These are phyloP conservation scores for Globisporangium irregulare DNA, from an alignment of 352 stramenopile genomes.

Conservation along the genomic window DNA sequence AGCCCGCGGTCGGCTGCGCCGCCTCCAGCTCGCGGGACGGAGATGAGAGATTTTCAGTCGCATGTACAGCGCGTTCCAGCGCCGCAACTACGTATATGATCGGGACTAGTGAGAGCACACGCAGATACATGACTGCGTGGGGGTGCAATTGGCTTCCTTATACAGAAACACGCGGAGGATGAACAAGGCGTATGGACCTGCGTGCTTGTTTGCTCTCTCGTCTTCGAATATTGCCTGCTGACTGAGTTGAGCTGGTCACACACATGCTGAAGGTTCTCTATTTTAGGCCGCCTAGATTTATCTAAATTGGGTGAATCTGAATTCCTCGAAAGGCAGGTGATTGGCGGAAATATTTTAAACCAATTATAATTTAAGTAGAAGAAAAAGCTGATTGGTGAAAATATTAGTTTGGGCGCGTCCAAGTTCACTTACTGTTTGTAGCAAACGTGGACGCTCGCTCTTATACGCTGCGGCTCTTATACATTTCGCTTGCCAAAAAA, in stretches of 20 bases:
- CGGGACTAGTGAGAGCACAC: neutral
- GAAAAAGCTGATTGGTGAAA: neutral
- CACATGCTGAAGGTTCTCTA: neutral
- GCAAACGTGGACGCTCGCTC: neutral
- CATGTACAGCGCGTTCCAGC: neutral
- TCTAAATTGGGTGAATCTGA: neutral
- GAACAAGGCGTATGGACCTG: neutral
- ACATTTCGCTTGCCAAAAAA: neutral
- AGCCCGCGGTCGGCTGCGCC: neutral
- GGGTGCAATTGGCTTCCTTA: neutral
- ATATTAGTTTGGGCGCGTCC: too few species aligned
- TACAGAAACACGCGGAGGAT: neutral
- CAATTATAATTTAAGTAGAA: neutral
- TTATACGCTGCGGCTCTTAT: neutral
- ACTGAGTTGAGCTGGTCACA: neutral
- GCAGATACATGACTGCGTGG: neutral
- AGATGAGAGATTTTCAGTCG: neutral
- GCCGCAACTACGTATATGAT: neutral
- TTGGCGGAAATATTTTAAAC: neutral
- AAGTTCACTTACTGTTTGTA: neutral
- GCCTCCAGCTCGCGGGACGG: neutral
- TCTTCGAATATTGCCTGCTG: slow-evolving; percentile 3
- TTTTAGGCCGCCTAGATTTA: neutral
- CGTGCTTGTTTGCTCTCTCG: neutral
- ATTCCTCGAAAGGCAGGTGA: neutral